Conservation (phyloP, 2,329 filamentous ascomycete genomes). For the Botrytis aclada region DNA sequence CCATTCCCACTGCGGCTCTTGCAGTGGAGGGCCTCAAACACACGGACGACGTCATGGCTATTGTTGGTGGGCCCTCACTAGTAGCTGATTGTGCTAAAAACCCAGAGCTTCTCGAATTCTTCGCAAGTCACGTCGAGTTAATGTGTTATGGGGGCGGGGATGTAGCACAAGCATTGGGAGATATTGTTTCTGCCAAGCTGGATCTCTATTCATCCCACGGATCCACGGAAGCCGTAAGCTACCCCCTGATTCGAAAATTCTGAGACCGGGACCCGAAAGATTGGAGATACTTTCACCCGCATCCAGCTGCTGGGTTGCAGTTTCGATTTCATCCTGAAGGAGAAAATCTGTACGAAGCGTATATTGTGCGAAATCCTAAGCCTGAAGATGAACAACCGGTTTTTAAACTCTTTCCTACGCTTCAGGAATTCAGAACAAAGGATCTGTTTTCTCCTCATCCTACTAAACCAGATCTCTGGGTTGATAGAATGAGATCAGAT, state of each 20-base stretch:
- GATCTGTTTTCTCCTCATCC: conserved; percentile 21
- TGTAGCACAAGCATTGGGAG: conserved; percentile 4
- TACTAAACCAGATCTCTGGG: conserved; percentile 18
- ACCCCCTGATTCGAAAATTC: not conserved
- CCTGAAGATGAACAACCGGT: not conserved
- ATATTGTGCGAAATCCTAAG: not conserved
- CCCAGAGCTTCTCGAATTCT: not conserved
- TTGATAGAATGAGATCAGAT: conserved; percentile 15
- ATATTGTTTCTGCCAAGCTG: conserved; percentile 2
- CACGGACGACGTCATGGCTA: not conserved
- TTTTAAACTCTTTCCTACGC: conserved; percentile 1
- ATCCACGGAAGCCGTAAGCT: not conserved
- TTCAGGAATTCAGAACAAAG: not conserved
- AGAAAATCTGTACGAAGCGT: conserved; percentile 13
- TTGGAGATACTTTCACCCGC: not conserved
- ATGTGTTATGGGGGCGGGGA: conserved; percentile 11
- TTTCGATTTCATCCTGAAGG: not conserved
- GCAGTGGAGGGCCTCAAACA: not conserved
- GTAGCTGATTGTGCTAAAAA: not conserved
- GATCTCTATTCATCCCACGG: not conserved
- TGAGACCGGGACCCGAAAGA: not conserved
- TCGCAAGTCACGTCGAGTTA: not conserved
- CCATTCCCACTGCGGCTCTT: not conserved
- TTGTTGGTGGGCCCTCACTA: not conserved
- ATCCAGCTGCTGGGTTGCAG: not conserved